Base-by-base conservation (phyloP, 768 basidiomycete genomes). In the Leccinum subtestaceum region DNA sequence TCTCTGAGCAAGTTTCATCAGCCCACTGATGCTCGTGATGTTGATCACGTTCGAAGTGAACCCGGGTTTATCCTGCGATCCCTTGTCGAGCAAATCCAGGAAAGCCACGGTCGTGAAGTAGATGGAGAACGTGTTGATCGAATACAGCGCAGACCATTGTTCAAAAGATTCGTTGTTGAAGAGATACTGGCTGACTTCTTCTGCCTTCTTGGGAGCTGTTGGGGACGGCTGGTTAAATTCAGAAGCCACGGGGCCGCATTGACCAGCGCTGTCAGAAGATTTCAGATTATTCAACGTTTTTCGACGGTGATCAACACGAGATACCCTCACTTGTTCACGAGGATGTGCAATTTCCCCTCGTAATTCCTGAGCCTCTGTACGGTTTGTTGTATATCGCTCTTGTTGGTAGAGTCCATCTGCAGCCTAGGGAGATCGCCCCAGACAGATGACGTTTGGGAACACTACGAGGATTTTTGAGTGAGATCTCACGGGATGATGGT, bases 81-180 rank as follows among this genome's bases (percentile, higher is more conserved):
- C 91, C 63, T 85, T 87, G 55, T 84, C 85, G 48, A 93, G 81
- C 45, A 93, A 76, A 5, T 87, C 90, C 48, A 91, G 72, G 73
- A 92, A 91, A 0, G 88, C 91, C 7, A 81, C 84, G 0, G 88
- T 88, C 60, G 86, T 81, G 68, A 92, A 93, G 75, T 84, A 92
- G 55, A 87, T 75, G n/a, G 91, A 85, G 67, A 87, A 85, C 0
- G 86, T 81, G 74, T 93, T 92, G 72, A 89, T 77, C 12, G 74
- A 69, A 67, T 84, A 91, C 15, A 89, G 70, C 40, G 82, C 71
- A 0, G 76, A 70, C 91, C 91, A 93, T 43, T 72, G 76, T 21
- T 84, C 83, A 57, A 84, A 80, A 4, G 81, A 78, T 61, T 89
- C 88, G 61, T 82, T 83, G 40, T 85, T 75, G 69, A 93, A 93